These are phyloP conservation scores for Euphrasia confusa DNA, from an alignment of 257 asterid genomes.

Conservation along the genomic window DNA sequence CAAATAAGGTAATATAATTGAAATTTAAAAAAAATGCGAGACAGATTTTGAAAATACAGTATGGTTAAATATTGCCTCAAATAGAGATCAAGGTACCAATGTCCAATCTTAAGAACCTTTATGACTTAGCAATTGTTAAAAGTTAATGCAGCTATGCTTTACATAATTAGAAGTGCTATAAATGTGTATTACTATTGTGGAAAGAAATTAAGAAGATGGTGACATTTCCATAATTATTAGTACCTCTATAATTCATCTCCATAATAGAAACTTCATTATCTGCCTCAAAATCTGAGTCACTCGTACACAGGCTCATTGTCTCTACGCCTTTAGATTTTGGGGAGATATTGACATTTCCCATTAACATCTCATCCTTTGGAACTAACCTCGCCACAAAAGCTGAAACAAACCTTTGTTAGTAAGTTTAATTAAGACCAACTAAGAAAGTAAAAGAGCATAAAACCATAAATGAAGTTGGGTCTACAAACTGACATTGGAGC, in stretches of 20 bases:
- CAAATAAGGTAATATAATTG: background rate
- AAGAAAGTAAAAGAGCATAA: conserved; percentile 8
- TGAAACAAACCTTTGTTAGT: conserved; percentile 26
- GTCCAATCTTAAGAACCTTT: conserved; percentile 2
- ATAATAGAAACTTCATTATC: conserved; percentile 32
- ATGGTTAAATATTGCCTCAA: background rate
- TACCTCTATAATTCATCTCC: conserved; percentile 42
- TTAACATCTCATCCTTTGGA: conserved; percentile 31
- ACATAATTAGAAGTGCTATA: background rate
- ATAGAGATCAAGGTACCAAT: background rate
- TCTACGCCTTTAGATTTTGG: conserved; percentile 58
- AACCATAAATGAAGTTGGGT: conserved; percentile 1
- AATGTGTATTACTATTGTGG: conserved; percentile 8
- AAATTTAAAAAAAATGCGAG: background rate
- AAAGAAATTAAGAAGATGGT: background rate
- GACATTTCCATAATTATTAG: background rate
- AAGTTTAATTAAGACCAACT: background rate
- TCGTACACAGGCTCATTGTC: conserved; percentile 36
- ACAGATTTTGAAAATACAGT: conserved; percentile 4
- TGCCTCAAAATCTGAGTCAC: conserved; percentile 42
- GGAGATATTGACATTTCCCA: conserved; percentile 50
- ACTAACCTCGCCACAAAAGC: conserved; percentile 61
- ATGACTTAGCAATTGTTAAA: background rate
- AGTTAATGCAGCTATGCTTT: background rate
- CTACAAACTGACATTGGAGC: background rate